Evolutionary conservation across 116 monocot species (phyloP).

Genomic region (Phalaenopsis hybrid): DNA sequence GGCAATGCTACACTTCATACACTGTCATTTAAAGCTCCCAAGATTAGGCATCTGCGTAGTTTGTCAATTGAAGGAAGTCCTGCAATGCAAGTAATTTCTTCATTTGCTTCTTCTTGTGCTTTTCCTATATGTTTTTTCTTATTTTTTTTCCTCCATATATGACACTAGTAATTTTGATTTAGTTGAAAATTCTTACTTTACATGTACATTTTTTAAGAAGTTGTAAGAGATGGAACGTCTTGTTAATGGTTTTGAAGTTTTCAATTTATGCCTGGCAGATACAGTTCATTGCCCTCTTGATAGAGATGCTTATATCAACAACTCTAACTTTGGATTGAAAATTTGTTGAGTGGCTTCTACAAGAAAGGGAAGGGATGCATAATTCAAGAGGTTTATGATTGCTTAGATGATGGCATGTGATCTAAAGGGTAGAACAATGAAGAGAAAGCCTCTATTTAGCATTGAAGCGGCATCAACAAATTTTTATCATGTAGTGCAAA

Average conservation of each 20-base stretch:
- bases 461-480: too few relatives aligned
- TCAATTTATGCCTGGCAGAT: neutral
- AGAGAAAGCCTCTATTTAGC: neutral
- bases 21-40: slow-evolving; percentile 66
- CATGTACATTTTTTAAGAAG: neutral
- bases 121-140: neutral
- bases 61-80: slow-evolving; percentile 53
- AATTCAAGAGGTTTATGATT: neutral
- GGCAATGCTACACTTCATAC: slow-evolving; percentile 38
- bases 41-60: slow-evolving; percentile 75
- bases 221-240: neutral
- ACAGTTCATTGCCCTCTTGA: neutral
- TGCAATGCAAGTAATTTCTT: slow-evolving; percentile 48
- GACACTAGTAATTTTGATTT: neutral
- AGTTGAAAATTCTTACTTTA: neutral
- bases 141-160: neutral
- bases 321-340: neutral
- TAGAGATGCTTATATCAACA: neutral
- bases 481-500: too few relatives aligned
- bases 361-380: neutral
- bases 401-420: neutral
- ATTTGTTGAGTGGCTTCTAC: neutral
- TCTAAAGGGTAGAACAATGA: neutral
- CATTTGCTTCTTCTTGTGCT: neutral
- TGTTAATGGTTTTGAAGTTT: neutral